Evolutionary conservation across 768 basidiomycete species (phyloP).

Genomic region (Stropharia rugosoannulata): DNA sequence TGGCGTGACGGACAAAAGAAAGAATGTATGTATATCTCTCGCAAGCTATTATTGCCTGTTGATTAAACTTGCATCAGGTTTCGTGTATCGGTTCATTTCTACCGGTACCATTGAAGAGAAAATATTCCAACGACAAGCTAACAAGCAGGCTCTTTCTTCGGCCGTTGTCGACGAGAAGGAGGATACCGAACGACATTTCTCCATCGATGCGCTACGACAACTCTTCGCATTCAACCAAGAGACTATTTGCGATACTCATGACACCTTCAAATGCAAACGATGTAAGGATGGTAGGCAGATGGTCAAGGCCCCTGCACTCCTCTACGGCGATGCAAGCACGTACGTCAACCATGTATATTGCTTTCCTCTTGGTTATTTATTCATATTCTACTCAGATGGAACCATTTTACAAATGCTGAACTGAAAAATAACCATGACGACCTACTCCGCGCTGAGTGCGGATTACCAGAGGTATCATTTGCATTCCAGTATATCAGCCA

Average conservation of each 20-base stretch:
- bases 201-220: conserved; percentile 82
- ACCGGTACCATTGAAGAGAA: conserved; percentile 99
- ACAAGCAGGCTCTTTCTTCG: conserved; percentile 94
- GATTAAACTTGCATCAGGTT: conserved; percentile 52
- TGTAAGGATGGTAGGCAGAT: conserved; percentile 85
- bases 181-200: conserved; percentile 94
- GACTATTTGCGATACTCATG: conserved; percentile 92
- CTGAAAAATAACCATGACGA: conserved; percentile 94
- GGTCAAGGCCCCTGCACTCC: conserved; percentile 77
- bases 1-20: conserved; percentile 99
- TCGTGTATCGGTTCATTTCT: conserved; percentile 97
- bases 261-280: conserved; percentile 95
- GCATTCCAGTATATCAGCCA: conserved; percentile 97
- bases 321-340: conserved; percentile 98
- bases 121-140: conserved; percentile 96
- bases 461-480: conserved; percentile 82
- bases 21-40: conserved; percentile 67
- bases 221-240: conserved; percentile 89
- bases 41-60: background rate
- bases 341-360: conserved; percentile 41
- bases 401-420: conserved; percentile 91
- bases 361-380: background rate
- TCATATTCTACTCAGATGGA: conserved; percentile 70
- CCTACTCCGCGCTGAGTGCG: conserved; percentile 86
- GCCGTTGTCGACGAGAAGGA: conserved; percentile 99